phyloP scores from a whole-genome alignment of 2,329 filamentous ascomycete species.

The Phaeomoniella chlamydospora region DNA sequence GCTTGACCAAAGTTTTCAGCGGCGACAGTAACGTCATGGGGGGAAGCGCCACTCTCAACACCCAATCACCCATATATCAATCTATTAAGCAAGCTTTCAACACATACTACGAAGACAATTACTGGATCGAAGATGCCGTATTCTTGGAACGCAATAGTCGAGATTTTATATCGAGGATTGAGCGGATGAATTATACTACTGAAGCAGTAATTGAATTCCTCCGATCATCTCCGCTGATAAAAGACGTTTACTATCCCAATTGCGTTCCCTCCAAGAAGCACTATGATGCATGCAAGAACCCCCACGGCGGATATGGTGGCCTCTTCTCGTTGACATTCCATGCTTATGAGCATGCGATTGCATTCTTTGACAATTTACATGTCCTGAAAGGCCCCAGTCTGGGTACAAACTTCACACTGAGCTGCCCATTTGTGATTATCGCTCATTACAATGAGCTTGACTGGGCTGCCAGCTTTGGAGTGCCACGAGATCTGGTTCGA shows the following conservation, averaged over 20 bases:
- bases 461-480: slow-evolving; percentile 70
- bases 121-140: slow-evolving; percentile 86
- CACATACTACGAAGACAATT: slow-evolving; percentile 67
- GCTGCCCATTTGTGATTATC: slow-evolving; percentile 78
- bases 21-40: slow-evolving; percentile 98
- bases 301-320: slow-evolving; percentile 74
- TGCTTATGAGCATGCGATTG: slow-evolving; percentile 52
- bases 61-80: slow-evolving; percentile 54
- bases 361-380: slow-evolving; percentile 74
- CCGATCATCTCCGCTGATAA: slow-evolving; percentile 47
- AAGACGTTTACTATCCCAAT: slow-evolving; percentile 77
- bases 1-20: slow-evolving; percentile 91
- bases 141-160: slow-evolving; percentile 95
- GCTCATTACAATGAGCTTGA: slow-evolving; percentile 85
- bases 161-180: slow-evolving; percentile 71
- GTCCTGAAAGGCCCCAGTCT: slow-evolving; percentile 89
- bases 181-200: slow-evolving; percentile 72
- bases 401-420: slow-evolving; percentile 89
- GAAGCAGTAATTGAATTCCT: slow-evolving; percentile 69
- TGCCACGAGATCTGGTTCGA: slow-evolving; percentile 65
- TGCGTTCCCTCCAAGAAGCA: slow-evolving; percentile 51
- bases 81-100: slow-evolving; percentile 52
- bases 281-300: slow-evolving; percentile 66
- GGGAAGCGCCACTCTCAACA: slow-evolving; percentile 54
- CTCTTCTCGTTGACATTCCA: slow-evolving; percentile 75